Conservation (phyloP, 371 early-diverging fungal species). For the Circinella umbellata region DNA sequence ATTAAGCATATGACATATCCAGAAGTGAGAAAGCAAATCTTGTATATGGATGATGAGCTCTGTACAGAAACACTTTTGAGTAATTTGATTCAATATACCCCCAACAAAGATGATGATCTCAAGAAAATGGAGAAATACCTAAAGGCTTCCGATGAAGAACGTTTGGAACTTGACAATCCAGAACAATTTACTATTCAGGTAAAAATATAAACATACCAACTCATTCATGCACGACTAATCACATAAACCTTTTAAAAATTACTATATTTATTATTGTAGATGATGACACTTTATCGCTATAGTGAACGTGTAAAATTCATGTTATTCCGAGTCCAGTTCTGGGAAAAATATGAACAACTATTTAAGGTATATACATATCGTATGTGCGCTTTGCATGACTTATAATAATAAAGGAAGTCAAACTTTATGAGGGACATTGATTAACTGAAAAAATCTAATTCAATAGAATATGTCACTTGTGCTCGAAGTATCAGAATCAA, state of each 20-base stretch:
- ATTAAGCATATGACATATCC: slow-evolving; percentile 21
- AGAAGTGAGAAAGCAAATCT: slow-evolving; percentile 25
- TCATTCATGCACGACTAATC: background rate
- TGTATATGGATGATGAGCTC: slow-evolving; percentile 33
- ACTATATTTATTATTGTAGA: slow-evolving; percentile 28
- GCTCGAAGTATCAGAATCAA: slow-evolving; percentile 36
- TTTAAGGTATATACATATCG: slow-evolving; percentile 20
- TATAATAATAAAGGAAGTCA: too few species aligned
- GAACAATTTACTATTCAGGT: slow-evolving; percentile 61
- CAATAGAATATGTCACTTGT: slow-evolving; percentile 40
- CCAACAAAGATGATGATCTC: slow-evolving; percentile 44
- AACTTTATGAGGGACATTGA: background rate
- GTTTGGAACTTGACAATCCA: slow-evolving; percentile 54
- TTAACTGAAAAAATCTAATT: background rate
- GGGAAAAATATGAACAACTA: slow-evolving; percentile 50
- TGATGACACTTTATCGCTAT: slow-evolving; percentile 55
- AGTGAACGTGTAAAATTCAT: slow-evolving; percentile 54
- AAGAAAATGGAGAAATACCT: slow-evolving; percentile 48
- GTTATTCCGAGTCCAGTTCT: slow-evolving; percentile 51
- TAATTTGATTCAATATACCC: slow-evolving; percentile 36
- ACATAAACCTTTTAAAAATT: background rate
- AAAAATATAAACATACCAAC: background rate
- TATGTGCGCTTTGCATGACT: background rate
- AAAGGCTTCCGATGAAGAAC: slow-evolving; percentile 37
- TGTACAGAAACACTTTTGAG: slow-evolving; percentile 44